phyloP scores from a whole-genome alignment of 1,284 basidiomycete genomes.

The Pseudozyma sp. region DNA sequence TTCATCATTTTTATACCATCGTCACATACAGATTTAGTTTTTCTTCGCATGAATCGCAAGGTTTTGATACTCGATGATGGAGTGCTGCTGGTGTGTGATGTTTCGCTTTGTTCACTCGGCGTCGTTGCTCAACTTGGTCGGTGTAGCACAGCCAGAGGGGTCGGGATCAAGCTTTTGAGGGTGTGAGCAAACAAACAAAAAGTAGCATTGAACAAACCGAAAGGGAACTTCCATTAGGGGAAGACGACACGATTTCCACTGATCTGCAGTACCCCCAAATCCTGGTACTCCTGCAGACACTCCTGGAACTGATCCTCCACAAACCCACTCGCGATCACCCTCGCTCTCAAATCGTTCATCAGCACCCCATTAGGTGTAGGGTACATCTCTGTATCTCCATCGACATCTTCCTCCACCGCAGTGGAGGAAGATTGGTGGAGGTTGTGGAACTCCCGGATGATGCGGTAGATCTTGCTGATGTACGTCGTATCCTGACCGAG shows the following conservation, averaged over 20 bases:
- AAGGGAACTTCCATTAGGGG: not conserved
- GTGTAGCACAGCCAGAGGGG: no score
- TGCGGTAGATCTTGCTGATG: conserved; percentile 64
- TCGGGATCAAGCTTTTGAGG: no score
- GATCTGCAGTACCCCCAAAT: conserved; percentile 41
- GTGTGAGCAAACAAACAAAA: not conserved
- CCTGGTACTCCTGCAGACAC: conserved; percentile 45
- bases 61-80: no score
- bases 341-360: conserved; percentile 9
- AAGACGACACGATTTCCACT: conserved; percentile 25
- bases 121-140: no score
- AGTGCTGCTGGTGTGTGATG: not conserved
- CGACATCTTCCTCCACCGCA: not conserved
- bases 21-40: not conserved
- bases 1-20: not conserved
- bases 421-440: not conserved
- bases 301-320: conserved; percentile 54
- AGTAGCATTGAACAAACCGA: not conserved
- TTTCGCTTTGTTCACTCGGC: not conserved
- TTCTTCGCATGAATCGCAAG: not conserved
- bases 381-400: conserved; percentile 13
- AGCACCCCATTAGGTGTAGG: conserved; percentile 1
- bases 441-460: conserved; percentile 62
- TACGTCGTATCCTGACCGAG: conserved; percentile 46
- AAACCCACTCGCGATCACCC: conserved; percentile 44